Evolutionary conservation across 2,329 filamentous ascomycete genomes (phyloP).

Genomic region (Zalaria obscura): DNA sequence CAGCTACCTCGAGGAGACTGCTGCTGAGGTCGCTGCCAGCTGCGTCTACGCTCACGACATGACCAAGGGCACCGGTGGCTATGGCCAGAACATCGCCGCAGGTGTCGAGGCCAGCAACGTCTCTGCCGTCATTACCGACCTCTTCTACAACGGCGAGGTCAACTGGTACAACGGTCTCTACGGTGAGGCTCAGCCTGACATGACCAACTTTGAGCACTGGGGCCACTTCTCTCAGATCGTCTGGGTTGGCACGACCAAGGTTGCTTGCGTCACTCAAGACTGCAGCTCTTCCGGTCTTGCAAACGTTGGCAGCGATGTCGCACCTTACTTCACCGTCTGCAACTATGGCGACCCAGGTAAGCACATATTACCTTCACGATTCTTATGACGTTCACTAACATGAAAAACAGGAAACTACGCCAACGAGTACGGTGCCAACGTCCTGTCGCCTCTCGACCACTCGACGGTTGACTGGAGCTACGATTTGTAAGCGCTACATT

Average conservation of each 20-base stretch:
- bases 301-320: conserved; percentile 24
- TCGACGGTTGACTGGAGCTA: conserved; percentile 5
- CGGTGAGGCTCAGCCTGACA: conserved; percentile 44
- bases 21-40: conserved; percentile 45
- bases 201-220: conserved; percentile 48
- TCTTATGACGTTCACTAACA: conserved; percentile 12
- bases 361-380: conserved; percentile 14
- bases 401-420: conserved; percentile 36
- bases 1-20: conserved; percentile 46
- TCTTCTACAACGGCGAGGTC: conserved; percentile 82
- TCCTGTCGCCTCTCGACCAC: conserved; percentile 23
- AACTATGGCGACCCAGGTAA: conserved; percentile 68
- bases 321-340: conserved; percentile 69
- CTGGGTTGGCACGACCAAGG: conserved; percentile 46
- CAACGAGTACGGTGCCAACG: conserved; percentile 39
- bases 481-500: conserved; percentile 1
- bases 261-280: conserved; percentile 48
- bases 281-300: conserved; percentile 40
- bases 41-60: conserved; percentile 67
- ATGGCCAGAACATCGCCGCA: conserved; percentile 87
- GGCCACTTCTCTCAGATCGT: conserved; percentile 68
- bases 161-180: conserved; percentile 41
- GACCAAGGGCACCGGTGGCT: conserved; percentile 47
- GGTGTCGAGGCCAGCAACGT: conserved; percentile 43
- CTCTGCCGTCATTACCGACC: conserved; percentile 56